Evolutionary conservation across 2,329 filamentous ascomycete genomes (phyloP).

Genomic region (Ascochyta lentis): DNA sequence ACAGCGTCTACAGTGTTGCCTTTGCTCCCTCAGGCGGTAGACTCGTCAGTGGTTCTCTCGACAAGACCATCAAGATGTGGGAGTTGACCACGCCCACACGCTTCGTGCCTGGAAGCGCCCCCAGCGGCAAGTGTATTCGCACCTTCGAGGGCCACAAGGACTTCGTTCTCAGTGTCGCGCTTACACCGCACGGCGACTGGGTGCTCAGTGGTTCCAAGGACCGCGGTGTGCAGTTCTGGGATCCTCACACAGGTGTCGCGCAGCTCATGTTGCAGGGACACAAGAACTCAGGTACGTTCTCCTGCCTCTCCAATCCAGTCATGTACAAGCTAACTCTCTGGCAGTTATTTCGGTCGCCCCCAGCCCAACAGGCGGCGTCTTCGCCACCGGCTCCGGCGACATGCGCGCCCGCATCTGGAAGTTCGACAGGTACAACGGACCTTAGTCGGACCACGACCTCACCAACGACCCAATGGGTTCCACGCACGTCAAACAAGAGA

Average conservation of each 20-base stretch:
- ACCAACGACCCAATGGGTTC: background rate
- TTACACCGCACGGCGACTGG: conserved; percentile 94
- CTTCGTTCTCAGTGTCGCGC: conserved; percentile 93
- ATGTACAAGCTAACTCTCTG: conserved; percentile 22
- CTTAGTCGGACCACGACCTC: conserved; percentile 23
- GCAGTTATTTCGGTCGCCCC: conserved; percentile 94
- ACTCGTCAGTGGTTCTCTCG: conserved; percentile 90
- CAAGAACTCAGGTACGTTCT: conserved; percentile 80
- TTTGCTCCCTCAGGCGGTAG: conserved; percentile 94
- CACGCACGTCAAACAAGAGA: background rate
- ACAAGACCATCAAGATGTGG: conserved; percentile 99
- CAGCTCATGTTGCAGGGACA: conserved; percentile 99
- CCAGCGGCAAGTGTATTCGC: conserved; percentile 91
- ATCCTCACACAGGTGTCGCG: conserved; percentile 88
- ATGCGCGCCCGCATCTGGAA: conserved; percentile 98
- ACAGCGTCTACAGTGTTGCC: conserved; percentile 94
- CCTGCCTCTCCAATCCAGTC: background rate
- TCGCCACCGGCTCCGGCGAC: conserved; percentile 95
- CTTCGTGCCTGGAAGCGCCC: conserved; percentile 71
- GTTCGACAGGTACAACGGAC: conserved; percentile 45
- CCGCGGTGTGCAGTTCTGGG: conserved; percentile 97
- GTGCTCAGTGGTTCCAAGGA: conserved; percentile 98
- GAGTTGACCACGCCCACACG: conserved; percentile 78
- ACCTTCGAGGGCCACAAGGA: conserved; percentile 99
- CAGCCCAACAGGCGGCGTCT: conserved; percentile 84